Base-by-base conservation (phyloP, 2,329 filamentous ascomycete genomes). In the Falciphora oryzae region DNA sequence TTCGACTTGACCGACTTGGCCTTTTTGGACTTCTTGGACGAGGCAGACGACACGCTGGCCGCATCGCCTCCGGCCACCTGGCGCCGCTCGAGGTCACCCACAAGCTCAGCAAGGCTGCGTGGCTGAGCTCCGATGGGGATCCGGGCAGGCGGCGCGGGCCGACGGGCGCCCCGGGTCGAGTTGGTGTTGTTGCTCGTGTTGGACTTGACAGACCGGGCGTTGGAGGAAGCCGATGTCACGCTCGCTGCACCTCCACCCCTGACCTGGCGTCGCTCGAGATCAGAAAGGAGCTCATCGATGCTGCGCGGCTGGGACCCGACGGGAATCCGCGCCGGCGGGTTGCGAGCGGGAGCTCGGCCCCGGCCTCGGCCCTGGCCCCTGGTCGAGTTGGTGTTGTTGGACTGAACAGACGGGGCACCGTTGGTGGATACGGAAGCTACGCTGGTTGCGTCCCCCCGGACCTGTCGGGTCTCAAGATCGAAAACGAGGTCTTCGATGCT, bases 71-170 rank as follows among this genome's bases (percentile, higher is more conserved):
- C 59, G 11, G 35, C 14, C 8, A 25, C 59, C 27, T 60, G 59
- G 22, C 59, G 59, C 22, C 59, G 59, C 31, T 60, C 59, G 27
- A 60, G 59, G 29, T 60, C 59, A 10, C 35, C 59, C 22, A 60
- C 59, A 22, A 60, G 31, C 22, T 60, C 31, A 2, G 59, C 31
- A 22, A 60, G 35, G 29, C 59, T 60, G 31, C 59, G 31, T 13
- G 59, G 59, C 27, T 60, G 59, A 11, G 25, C 28, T 22, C 59
- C 59, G 18, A 60, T 60, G 22, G 59, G 59, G 5, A 59, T 65
- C 5, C 38, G 38, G 18, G 38, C 16, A 1, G 38, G 38, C 38
- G 38, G 38, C 16, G 38, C 38, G 18, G 38, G 38, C 38, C 22
- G 38, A 22, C 38, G 38, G 16, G 38, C 38, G 22, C 38, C 38